A percentile compares a stretch with the other conserved stretches of the same genome.
These are phyloP conservation scores for Auricularia cornea DNA, from an alignment of 768 basidiomycete genomes.

Conservation along the genomic window DNA sequence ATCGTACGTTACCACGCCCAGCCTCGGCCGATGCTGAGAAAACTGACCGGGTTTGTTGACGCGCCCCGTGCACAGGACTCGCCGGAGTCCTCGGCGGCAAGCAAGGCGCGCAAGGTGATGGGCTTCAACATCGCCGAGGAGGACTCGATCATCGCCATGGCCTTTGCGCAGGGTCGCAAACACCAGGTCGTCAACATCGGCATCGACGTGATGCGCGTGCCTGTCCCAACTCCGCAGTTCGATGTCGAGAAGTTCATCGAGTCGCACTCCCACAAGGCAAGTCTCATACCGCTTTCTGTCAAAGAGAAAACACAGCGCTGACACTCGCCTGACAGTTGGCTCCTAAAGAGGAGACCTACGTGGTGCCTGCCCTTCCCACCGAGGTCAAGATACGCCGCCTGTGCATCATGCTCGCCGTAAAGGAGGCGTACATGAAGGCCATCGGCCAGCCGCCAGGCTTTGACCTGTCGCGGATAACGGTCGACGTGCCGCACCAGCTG, in stretches of 20 bases:
- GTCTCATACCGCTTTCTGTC: conserved; percentile 14
- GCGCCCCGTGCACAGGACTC: background rate
- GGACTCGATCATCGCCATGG: conserved; percentile 38
- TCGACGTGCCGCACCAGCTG: conserved; percentile 60
- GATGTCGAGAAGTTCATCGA: conserved; percentile 62
- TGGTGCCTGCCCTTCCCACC: conserved; percentile 45
- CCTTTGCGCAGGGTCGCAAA: conserved; percentile 49
- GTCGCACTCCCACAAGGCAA: conserved; percentile 67
- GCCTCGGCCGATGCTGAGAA: background rate
- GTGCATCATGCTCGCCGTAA: conserved; percentile 70
- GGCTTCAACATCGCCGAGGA: conserved; percentile 14
- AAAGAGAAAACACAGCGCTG: too few relatives aligned
- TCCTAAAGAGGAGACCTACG: conserved; percentile 42
- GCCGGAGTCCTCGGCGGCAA: background rate
- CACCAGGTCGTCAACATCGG: conserved; percentile 76
- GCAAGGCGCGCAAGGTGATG: conserved; percentile 5
- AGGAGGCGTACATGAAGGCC: conserved; percentile 75
- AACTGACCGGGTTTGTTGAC: conserved; percentile 37
- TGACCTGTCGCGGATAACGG: conserved; percentile 74
- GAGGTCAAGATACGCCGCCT: conserved; percentile 64
- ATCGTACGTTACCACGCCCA: conserved; percentile 31
- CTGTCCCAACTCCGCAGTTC: conserved; percentile 29
- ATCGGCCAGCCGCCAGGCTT: conserved; percentile 76
- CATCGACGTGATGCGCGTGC: conserved; percentile 49
- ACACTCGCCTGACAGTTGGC: conserved; percentile 29